Conservation (phyloP, 2,329 filamentous ascomycete species). For the Lachnellula arida region DNA sequence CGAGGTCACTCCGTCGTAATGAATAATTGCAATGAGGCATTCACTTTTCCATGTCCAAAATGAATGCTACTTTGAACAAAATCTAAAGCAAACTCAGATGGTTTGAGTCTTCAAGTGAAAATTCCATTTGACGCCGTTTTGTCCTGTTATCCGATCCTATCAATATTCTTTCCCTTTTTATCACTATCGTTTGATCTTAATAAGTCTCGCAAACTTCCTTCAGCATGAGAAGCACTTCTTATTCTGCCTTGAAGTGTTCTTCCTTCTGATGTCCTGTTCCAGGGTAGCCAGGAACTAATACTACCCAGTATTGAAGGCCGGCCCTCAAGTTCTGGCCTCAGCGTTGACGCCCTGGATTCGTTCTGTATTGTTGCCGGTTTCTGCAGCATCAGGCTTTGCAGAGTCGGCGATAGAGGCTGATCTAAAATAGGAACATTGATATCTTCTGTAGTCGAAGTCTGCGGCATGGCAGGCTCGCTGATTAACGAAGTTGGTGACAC, state of each 20-base stretch:
- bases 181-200: constrained; percentile 37
- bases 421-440: constrained; percentile 14
- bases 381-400: constrained; percentile 18
- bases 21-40: no score
- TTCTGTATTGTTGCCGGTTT: constrained; percentile 24
- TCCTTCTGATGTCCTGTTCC: constrained; percentile 16
- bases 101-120: not conserved
- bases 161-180: constrained; percentile 29
- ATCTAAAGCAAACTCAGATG: not conserved
- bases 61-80: not conserved
- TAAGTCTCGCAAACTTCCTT: constrained; percentile 51
- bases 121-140: not conserved
- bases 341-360: constrained; percentile 25
- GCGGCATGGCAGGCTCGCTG: constrained; percentile 52
- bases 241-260: constrained; percentile 20
- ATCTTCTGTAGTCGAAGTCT: constrained; percentile 44
- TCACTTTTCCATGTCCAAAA: no score
- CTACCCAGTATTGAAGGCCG: constrained; percentile 24
- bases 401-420: constrained; percentile 13
- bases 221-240: constrained; percentile 43
- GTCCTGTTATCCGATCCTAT: constrained; percentile 17
- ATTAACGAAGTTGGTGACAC: constrained; percentile 42
- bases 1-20: no score
- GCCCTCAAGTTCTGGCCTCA: constrained; percentile 14
- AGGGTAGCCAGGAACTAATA: constrained; percentile 31